Evolutionary conservation across 441 rosid species (phyloP).

Genomic region (Gossypium schwendimanii): DNA sequence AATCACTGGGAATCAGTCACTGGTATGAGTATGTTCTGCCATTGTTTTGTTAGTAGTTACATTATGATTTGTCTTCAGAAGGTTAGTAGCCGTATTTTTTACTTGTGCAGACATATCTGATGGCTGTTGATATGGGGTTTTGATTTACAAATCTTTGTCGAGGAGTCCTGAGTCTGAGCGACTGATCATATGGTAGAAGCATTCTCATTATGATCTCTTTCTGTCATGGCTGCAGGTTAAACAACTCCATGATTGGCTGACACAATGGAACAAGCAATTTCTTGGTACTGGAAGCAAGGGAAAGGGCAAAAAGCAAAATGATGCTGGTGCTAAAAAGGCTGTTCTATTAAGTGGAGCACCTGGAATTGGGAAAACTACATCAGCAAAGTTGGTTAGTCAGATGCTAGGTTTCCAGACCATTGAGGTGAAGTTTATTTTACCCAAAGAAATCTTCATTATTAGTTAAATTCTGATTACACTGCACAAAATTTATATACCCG

Average conservation of each 20-base stretch:
- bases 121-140: not conserved
- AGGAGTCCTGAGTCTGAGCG: not conserved
- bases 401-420: slow-evolving; percentile 90
- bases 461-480: not conserved
- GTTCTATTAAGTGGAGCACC: slow-evolving; percentile 89
- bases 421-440: slow-evolving; percentile 46
- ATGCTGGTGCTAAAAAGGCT: slow-evolving; percentile 69
- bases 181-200: slow-evolving; percentile 1
- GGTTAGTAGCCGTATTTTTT: not conserved
- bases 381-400: slow-evolving; percentile 81
- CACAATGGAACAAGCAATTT: slow-evolving; percentile 71
- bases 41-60: not conserved
- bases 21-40: slow-evolving; percentile 36
- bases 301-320: slow-evolving; percentile 69
- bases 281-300: slow-evolving; percentile 56
- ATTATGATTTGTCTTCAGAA: slow-evolving; percentile 2
- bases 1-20: slow-evolving; percentile 81
- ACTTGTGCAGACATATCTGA: not conserved
- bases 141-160: not conserved
- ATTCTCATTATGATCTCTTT: not conserved
- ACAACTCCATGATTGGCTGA: slow-evolving; percentile 84
- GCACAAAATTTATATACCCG: not conserved
- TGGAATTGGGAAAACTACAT: slow-evolving; percentile 92
- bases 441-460: not conserved
- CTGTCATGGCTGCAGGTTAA: slow-evolving; percentile 49